Evolutionary conservation across 2,329 filamentous ascomycete species (phyloP), one percentile per base, ranked within the genome.

Genomic region (Ceratocystis ficicola): DNA sequence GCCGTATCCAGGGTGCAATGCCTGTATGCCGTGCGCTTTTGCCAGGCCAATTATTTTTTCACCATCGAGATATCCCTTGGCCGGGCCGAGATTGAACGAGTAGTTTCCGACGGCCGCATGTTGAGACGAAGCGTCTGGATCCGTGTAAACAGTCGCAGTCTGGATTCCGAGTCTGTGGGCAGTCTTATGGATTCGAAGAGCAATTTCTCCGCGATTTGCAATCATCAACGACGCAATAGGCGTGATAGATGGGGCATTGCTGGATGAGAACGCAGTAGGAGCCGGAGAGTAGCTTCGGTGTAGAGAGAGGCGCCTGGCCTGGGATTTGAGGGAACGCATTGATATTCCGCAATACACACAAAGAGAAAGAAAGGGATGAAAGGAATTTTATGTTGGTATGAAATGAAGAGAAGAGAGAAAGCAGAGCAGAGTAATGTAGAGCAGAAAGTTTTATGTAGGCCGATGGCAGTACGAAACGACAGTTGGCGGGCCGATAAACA

Each of bases 181-280:
- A 25, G 94, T 99, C 70, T 86, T 85, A 70, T 92, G 88, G 70
- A 99, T 94, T 70, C 94, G 89, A 74, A 99, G 81, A 62, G 94
- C 94, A 71, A 99, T 99, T 77, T 99, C 94, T 71, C 94, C 94
- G 71, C 94, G 87, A 75, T 99, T 99, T 65, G 94, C 94, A 73
- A 99, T 97, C 28, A 99, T 82, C 52, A 97, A 88, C 7, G 91
- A 95, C 65, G 85, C 86, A 70, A 86, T 83, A 36, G 83, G 81
- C 15, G 78, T 80, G 12, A 52, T 30, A n/a, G 60, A 57, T 4
- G 52, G 22, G 15, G 17, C 52, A 62, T n/a, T 7, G 22, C 60
- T 2, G 28, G 60, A 44, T n/a, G 25, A 46, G 41, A 5, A 17
- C 25, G 36, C 17, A 62, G 17, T 62, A 5, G 36, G 15, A 46